A percentile compares a stretch with the other conserved stretches of the same genome.
Conservation (phyloP, 768 basidiomycete species). For the Psilocybe subaeruginosa region DNA sequence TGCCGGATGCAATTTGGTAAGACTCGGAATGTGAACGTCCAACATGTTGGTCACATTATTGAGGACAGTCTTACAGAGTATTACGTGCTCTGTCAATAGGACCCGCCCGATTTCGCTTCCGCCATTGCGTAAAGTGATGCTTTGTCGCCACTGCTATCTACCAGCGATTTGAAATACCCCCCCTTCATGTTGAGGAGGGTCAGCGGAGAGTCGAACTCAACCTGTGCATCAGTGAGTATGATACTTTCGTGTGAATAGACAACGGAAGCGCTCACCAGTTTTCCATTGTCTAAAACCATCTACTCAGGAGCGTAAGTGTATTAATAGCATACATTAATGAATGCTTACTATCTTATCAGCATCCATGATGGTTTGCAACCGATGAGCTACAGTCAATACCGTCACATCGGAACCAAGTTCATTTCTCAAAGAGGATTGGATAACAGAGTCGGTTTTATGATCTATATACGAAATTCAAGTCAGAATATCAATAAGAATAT, state of each 20-base stretch:
- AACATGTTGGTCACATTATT: no score
- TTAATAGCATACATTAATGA: background rate
- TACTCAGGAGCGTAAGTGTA: conserved; percentile 5
- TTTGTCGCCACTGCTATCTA: conserved; percentile 60
- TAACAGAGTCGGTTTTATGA: conserved; percentile 65
- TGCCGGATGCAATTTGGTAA: no score
- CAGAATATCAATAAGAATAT: conserved; percentile 46
- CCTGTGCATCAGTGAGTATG: conserved; percentile 24
- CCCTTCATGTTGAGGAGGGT: conserved; percentile 52
- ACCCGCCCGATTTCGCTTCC: background rate
- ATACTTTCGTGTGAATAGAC: no score
- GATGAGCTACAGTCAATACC: conserved; percentile 67
- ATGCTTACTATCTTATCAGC: conserved; percentile 51
- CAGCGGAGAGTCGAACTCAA: conserved; percentile 59
- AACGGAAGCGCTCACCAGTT: conserved; percentile 25
- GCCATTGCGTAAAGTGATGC: conserved; percentile 47
- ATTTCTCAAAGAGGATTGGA: conserved; percentile 67
- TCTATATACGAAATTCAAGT: conserved; percentile 31
- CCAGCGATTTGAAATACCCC: conserved; percentile 55
- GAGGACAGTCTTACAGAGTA: no score
- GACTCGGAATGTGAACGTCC: no score
- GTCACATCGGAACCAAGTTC: conserved; percentile 64
- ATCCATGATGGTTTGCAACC: conserved; percentile 68
- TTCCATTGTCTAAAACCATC: conserved; percentile 54
- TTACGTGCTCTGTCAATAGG: no score